Evolutionary conservation across 2,329 filamentous ascomycete genomes (phyloP).

Genomic region (Sporothrix dimorphospora): DNA sequence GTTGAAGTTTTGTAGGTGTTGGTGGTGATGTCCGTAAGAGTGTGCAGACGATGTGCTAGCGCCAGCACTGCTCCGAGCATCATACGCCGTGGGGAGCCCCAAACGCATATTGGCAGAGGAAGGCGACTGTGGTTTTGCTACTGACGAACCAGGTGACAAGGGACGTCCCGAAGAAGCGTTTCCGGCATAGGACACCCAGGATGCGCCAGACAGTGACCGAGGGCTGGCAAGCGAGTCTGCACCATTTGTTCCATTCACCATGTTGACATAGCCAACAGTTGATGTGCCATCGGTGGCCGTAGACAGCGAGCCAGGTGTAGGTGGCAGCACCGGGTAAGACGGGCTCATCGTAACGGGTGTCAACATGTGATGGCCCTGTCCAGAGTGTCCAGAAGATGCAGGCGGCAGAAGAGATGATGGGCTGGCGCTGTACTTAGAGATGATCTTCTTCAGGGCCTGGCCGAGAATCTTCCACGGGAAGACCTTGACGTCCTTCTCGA

Average conservation of each 20-base stretch:
- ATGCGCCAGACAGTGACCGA: slow-evolving; percentile 53
- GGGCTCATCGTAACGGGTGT: slow-evolving; percentile 44
- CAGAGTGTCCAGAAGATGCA: slow-evolving; percentile 30
- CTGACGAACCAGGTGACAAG: slow-evolving; percentile 44
- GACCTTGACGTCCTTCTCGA: slow-evolving; percentile 99
- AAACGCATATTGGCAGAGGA: slow-evolving; percentile 41
- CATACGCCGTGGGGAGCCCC: slow-evolving; percentile 46
- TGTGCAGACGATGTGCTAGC: slow-evolving; percentile 18
- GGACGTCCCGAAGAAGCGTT: slow-evolving; percentile 44
- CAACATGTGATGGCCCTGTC: slow-evolving; percentile 45
- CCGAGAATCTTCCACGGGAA: slow-evolving; percentile 93
- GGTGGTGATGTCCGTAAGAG: slow-evolving; percentile 37
- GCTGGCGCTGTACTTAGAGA: slow-evolving; percentile 83
- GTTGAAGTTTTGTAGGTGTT: slow-evolving; percentile 33
- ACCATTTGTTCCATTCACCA: slow-evolving; percentile 44
- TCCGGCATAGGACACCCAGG: slow-evolving; percentile 46
- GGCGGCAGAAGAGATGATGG: slow-evolving; percentile 46
- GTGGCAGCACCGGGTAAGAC: slow-evolving; percentile 51
- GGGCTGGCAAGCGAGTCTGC: slow-evolving; percentile 58
- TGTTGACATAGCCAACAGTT: slow-evolving; percentile 45
- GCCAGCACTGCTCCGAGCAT: slow-evolving; percentile 33
- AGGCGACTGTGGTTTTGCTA: slow-evolving; percentile 45
- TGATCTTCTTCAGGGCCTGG: slow-evolving; percentile 93
- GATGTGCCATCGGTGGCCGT: slow-evolving; percentile 44
- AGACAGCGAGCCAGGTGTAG: slow-evolving; percentile 47